phyloP scores from a whole-genome alignment of 495 filamentous ascomycete genomes.

The Penicillium cataractarum region DNA sequence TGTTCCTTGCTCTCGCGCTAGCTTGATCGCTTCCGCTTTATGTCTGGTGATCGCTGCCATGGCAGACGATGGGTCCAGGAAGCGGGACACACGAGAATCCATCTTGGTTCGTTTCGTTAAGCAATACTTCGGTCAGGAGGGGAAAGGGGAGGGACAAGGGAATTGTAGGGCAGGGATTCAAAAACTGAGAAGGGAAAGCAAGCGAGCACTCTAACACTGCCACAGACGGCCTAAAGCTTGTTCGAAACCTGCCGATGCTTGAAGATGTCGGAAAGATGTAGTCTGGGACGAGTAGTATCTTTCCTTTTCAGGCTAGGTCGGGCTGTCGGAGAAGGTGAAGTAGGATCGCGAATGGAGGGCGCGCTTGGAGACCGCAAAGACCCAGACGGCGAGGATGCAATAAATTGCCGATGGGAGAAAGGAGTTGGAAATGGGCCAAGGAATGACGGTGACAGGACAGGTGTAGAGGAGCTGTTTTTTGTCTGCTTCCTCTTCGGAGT shows the following conservation, averaged over 20 bases:
- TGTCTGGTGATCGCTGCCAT: slow-evolving; percentile 54
- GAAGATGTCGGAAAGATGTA: slow-evolving; percentile 2
- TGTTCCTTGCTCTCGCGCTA: slow-evolving; percentile 52
- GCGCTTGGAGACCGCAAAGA: not conserved
- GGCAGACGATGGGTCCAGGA: slow-evolving; percentile 50
- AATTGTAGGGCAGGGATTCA: not conserved
- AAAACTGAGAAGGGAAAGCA: not conserved
- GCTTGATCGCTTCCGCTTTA: slow-evolving; percentile 51
- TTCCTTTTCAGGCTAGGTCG: slow-evolving; percentile 1
- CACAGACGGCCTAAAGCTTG: not conserved
- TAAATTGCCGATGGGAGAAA: slow-evolving; percentile 5
- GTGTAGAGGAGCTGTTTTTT: not conserved
- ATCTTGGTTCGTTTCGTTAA: slow-evolving; percentile 21
- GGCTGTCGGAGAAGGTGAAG: not conserved
- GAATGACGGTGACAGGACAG: not conserved
- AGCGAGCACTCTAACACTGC: not conserved
- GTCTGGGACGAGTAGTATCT: not conserved
- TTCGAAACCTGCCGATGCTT: not conserved
- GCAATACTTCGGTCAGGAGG: not conserved
- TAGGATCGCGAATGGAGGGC: not conserved
- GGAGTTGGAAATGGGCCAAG: slow-evolving; percentile 9
- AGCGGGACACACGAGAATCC: slow-evolving; percentile 39
- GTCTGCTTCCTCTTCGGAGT: not conserved
- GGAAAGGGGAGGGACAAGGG: not conserved
- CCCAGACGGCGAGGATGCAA: not conserved